These are phyloP conservation scores for Rhizopogon sp. DNA, from an alignment of 768 basidiomycete species.

Conservation along the genomic window DNA sequence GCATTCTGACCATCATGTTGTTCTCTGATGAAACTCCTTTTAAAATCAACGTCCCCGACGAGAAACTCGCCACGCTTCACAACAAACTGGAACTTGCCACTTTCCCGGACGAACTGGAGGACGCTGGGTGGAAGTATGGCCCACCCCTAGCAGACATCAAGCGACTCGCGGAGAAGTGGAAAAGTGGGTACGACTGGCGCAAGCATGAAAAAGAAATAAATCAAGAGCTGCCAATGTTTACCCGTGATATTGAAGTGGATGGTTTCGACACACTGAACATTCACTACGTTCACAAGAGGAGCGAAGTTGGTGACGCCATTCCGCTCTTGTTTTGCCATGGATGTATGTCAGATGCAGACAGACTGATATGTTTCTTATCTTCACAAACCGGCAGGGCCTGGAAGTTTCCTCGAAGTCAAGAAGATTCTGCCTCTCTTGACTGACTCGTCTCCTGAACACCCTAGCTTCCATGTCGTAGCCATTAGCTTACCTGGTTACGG, in stretches of 20 bases:
- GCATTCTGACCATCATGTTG: slow-evolving; percentile 13
- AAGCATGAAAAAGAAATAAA: slow-evolving; percentile 48
- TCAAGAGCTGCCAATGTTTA: slow-evolving; percentile 27
- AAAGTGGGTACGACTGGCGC: slow-evolving; percentile 51
- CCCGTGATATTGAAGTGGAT: slow-evolving; percentile 42
- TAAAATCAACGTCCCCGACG: slow-evolving; percentile 42
- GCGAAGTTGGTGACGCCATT: slow-evolving; percentile 39
- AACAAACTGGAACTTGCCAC: slow-evolving; percentile 42
- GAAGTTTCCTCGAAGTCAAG: slow-evolving; percentile 50
- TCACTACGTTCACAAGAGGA: slow-evolving; percentile 56
- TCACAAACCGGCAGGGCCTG: slow-evolving; percentile 43
- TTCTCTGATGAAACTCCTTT: slow-evolving; percentile 40
- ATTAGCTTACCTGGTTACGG: slow-evolving; percentile 30
- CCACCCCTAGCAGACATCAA: slow-evolving; percentile 43
- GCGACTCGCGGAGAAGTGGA: slow-evolving; percentile 47
- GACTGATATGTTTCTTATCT: neutral
- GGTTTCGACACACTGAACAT: slow-evolving; percentile 44
- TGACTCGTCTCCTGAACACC: slow-evolving; percentile 33
- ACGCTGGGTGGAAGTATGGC: slow-evolving; percentile 48
- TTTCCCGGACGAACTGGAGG: slow-evolving; percentile 57
- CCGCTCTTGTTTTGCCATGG: slow-evolving; percentile 61
- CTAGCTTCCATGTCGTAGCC: slow-evolving; percentile 63
- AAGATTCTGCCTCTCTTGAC: slow-evolving; percentile 55
- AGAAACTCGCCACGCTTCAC: slow-evolving; percentile 33
- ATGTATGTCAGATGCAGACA: slow-evolving; percentile 24